These are phyloP conservation scores for Fusarium subtropicale DNA, from an alignment of 2,329 filamentous ascomycete genomes.

Conservation along the genomic window DNA sequence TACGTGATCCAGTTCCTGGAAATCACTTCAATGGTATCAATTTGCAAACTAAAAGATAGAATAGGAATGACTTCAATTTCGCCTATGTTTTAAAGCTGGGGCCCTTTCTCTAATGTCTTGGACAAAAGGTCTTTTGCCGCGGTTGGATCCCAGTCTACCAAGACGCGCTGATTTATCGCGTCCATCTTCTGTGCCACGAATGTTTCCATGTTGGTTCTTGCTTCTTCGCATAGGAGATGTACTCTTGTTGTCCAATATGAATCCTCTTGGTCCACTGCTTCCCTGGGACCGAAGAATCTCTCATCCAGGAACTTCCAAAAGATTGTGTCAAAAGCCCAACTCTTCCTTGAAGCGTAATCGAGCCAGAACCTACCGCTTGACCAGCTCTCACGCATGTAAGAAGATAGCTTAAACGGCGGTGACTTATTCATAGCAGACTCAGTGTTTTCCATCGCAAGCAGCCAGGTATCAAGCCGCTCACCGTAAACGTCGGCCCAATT, in stretches of 20 bases:
- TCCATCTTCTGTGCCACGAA: not conserved
- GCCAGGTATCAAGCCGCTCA: not conserved
- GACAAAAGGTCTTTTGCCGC: not conserved
- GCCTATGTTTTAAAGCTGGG: rapidly evolving
- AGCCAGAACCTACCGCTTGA: not conserved
- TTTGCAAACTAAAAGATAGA: too few species aligned
- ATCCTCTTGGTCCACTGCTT: rapidly evolving
- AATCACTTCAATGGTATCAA: too few species aligned
- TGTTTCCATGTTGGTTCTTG: not conserved
- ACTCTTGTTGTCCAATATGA: not conserved
- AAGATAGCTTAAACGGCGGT: not conserved
- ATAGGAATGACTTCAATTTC: not conserved
- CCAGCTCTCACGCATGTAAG: not conserved
- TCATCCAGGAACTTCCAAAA: not conserved
- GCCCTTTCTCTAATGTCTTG: not conserved
- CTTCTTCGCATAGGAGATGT: rapidly evolving
- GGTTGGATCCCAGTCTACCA: not conserved
- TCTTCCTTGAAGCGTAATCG: not conserved
- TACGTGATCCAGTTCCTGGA: rapidly evolving
- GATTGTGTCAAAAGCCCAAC: not conserved
- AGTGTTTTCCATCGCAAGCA: not conserved
- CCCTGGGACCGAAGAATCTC: not conserved
- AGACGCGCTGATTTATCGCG: rapidly evolving
- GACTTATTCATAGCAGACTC: rapidly evolving
- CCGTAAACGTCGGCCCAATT: rapidly evolving